Evolutionary conservation across 768 basidiomycete species (phyloP), one percentile per base, ranked within the genome.

Genomic region (Sarcodon sp.): DNA sequence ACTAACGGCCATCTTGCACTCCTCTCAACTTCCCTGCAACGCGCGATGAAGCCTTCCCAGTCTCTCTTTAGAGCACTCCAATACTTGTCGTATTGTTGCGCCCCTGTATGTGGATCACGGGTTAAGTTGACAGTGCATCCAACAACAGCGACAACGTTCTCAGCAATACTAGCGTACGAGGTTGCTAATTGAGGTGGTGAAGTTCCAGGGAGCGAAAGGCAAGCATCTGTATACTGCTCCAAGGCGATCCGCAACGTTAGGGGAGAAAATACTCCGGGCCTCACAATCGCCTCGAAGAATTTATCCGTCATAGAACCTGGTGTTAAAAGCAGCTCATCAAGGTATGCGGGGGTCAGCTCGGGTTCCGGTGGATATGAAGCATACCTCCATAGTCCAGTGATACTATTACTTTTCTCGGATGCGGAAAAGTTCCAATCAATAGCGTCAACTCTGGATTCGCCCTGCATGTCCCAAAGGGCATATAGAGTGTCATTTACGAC

Each of bases 21-120:
- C 38, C 87, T 81, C 64, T 96, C 93, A n/a, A 92, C 71, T 53
- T 91, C 89, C 47, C 86, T 77, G 58, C 89, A 92, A 49, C 88
- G 76, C 7, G 92, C 85, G 51, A 93, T 80, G 57, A 97, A 93
- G 3, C 93, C 91, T 58, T 97, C 87, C 93, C 94, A 98, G 56
- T 97, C 92, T 43, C 87, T 69, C 61, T 88, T 92, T 55, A 96
- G 64, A 0, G 83, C 80, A 55, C 77, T 83, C 79, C 87, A 84
- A 59, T 89, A 91, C 39, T 79, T 81, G 41, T 79, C 77, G 58
- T 89, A 72, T 53, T 84, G 80, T 43, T 79, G 71, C 35, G 82
- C 83, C 12, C 91, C 91, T 3, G 87, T 91, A 51, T 83, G 79
- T 0, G 81, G 71, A 57, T 87, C 83, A 37, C 73, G 72, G 53